A percentile compares a stretch with the other conserved stretches of the same genome.
These are phyloP conservation scores for Bocquillonia castaneifolia DNA, from an alignment of 441 rosid genomes.

Conservation along the genomic window DNA sequence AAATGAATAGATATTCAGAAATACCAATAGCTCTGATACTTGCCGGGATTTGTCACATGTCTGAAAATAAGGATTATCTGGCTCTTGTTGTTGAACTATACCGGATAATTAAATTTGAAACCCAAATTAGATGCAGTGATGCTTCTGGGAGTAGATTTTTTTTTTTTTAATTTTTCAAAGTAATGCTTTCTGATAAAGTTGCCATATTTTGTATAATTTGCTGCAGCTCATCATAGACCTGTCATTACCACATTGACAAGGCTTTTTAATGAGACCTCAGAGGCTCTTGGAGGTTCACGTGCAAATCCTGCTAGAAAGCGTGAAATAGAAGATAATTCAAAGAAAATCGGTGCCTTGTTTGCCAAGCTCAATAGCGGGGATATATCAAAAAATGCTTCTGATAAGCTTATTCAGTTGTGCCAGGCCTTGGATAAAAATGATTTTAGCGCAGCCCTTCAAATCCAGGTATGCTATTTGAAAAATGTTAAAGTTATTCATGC, in stretches of 20 bases:
- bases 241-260: conserved; percentile 72
- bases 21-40: not conserved
- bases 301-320: conserved; percentile 84
- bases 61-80: not conserved
- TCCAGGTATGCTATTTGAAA: conserved; percentile 53
- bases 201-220: conserved; percentile 14
- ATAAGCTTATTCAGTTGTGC: conserved; percentile 84
- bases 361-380: conserved; percentile 88
- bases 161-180: not conserved
- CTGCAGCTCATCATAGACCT: conserved; percentile 71
- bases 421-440: conserved; percentile 84
- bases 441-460: conserved; percentile 71
- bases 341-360: conserved; percentile 86
- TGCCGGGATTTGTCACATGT: not conserved
- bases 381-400: conserved; percentile 87
- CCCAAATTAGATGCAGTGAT: not conserved
- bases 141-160: not conserved
- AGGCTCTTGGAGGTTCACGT: conserved; percentile 85
- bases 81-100: not conserved
- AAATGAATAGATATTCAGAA: not conserved
- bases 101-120: not conserved
- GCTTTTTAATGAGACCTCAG: conserved; percentile 91
- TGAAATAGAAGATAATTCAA: conserved; percentile 95
- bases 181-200: not conserved
- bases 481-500: not conserved